Evolutionary conservation across 192 early-diverging fungal genomes (phyloP).

Genomic region (Diversispora eburnea): DNA sequence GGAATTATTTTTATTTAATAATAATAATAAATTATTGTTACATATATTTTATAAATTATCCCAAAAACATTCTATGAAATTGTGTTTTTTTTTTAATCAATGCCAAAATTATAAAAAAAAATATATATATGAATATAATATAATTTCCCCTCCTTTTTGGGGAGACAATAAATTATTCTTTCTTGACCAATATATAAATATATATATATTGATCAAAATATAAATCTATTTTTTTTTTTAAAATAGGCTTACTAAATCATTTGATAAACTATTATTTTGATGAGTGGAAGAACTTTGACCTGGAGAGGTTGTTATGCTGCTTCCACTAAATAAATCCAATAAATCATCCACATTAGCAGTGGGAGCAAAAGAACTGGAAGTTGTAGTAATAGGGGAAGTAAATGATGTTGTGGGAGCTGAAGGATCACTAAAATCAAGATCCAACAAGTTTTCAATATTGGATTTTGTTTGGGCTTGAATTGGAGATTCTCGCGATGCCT

Average conservation of each 20-base stretch:
- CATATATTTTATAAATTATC: too few relatives aligned
- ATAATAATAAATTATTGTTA: too few relatives aligned
- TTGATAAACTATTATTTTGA: slow-evolving; percentile 7
- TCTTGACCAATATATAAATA: too few relatives aligned
- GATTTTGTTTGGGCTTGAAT: slow-evolving; percentile 16
- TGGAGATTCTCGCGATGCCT: slow-evolving; percentile 21
- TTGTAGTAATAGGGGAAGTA: not conserved
- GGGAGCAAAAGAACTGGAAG: not conserved
- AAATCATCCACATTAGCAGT: slow-evolving; percentile 25
- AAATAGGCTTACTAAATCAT: slow-evolving; percentile 13
- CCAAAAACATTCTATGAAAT: too few relatives aligned
- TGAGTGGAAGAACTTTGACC: slow-evolving; percentile 4
- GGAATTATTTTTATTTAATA: too few relatives aligned
- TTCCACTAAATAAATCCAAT: slow-evolving; percentile 18
- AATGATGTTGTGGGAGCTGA: not conserved
- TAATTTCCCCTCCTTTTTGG: too few relatives aligned
- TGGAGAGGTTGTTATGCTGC: not conserved
- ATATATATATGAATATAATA: too few relatives aligned
- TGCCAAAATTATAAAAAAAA: too few relatives aligned
- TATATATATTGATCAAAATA: too few relatives aligned
- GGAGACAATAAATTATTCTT: too few relatives aligned
- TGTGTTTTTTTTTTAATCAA: too few relatives aligned
- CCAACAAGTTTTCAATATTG: slow-evolving; percentile 28
- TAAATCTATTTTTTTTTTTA: slow-evolving; percentile 1
- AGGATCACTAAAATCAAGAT: slow-evolving; percentile 24